phyloP scores from a whole-genome alignment of 2,329 filamentous ascomycete genomes.

The Cryphonectria naterciae region DNA sequence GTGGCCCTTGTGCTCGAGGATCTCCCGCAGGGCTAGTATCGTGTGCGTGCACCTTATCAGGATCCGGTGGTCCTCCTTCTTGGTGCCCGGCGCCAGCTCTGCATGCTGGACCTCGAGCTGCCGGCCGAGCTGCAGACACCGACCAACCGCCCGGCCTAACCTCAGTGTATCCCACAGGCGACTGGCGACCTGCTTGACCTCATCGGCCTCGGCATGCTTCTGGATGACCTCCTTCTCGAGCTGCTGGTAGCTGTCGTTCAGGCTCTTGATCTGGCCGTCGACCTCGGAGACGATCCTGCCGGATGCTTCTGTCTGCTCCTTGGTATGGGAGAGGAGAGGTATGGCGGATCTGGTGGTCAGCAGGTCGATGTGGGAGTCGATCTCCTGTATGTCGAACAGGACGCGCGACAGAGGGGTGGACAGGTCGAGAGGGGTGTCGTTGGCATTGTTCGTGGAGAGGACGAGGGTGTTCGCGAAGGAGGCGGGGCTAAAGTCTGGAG shows the following conservation, averaged over 20 bases:
- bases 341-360: slow-evolving; percentile 84
- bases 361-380: slow-evolving; percentile 92
- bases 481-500: slow-evolving; percentile 78
- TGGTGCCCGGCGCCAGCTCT: slow-evolving; percentile 58
- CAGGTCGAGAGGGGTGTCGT: slow-evolving; percentile 87
- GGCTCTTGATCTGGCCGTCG: slow-evolving; percentile 75
- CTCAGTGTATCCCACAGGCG: slow-evolving; percentile 80
- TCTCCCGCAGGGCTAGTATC: slow-evolving; percentile 73
- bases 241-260: slow-evolving; percentile 84
- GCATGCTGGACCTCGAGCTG: slow-evolving; percentile 86
- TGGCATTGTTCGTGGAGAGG: slow-evolving; percentile 86
- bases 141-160: slow-evolving; percentile 74
- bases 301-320: slow-evolving; percentile 73
- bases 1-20: slow-evolving; percentile 67
- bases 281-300: slow-evolving; percentile 74
- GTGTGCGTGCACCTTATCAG: slow-evolving; percentile 84
- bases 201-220: slow-evolving; percentile 83
- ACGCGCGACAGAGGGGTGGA: slow-evolving; percentile 92
- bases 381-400: slow-evolving; percentile 94
- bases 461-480: slow-evolving; percentile 89
- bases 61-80: slow-evolving; percentile 74
- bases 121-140: slow-evolving; percentile 79
- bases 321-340: slow-evolving; percentile 78
- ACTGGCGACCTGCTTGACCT: slow-evolving; percentile 76
- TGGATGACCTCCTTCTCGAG: slow-evolving; percentile 85